These are phyloP conservation scores for Pyrenula aspistea DNA, from an alignment of 495 filamentous ascomycete genomes.

Conservation along the genomic window DNA sequence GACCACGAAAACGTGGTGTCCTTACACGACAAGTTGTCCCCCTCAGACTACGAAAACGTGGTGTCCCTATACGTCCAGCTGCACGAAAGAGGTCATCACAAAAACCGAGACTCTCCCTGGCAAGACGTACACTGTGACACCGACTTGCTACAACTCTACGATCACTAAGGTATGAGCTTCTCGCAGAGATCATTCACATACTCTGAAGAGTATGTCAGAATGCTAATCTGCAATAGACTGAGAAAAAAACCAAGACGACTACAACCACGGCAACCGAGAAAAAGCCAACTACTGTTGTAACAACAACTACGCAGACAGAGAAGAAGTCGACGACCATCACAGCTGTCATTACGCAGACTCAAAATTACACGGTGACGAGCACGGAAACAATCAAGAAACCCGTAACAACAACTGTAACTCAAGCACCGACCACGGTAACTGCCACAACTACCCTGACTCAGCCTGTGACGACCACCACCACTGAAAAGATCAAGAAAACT, in stretches of 20 bases:
- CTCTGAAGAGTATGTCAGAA: no score
- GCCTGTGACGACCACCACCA: not conserved
- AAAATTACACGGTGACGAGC: no score
- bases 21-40: not conserved
- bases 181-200: no score
- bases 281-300: not conserved
- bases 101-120: not conserved
- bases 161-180: no score
- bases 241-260: not conserved
- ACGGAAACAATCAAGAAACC: not conserved
- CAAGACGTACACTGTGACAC: not conserved
- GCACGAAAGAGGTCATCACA: not conserved
- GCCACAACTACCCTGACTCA: not conserved
- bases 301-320: not conserved
- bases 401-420: not conserved
- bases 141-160: not conserved
- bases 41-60: not conserved
- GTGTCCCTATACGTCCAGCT: not conserved
- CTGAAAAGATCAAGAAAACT: not conserved
- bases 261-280: not conserved
- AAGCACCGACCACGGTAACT: not conserved
- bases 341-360: not conserved
- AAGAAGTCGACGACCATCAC: not conserved
- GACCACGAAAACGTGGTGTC: not conserved
- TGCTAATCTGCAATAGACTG: not conserved